Percentiles rank a stretch among this genome's conserved stretches.
phyloP scores from a whole-genome alignment of 108 stramenopile genomes.

The Fragilariopsis cylindrus region DNA sequence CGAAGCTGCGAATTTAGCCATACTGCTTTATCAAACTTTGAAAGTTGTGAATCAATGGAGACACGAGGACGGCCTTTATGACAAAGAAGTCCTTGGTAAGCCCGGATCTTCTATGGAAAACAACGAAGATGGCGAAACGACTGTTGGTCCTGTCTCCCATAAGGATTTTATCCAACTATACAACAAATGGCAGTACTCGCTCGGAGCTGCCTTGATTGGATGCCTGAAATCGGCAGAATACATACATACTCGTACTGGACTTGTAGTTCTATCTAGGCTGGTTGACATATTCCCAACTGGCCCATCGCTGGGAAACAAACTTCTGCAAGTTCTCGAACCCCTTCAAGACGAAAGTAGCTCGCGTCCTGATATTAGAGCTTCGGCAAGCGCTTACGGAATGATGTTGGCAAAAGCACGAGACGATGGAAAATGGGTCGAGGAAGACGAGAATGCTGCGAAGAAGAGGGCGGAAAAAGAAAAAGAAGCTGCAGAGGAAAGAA shows the following conservation, averaged over 20 bases:
- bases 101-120: conserved; percentile 36
- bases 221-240: conserved; percentile 81
- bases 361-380: conserved; percentile 79
- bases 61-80: conserved; percentile 72
- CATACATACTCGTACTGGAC: conserved; percentile 78
- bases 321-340: conserved; percentile 55
- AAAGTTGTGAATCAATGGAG: conserved; percentile 74
- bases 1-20: conserved; percentile 81
- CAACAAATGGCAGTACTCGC: conserved; percentile 75
- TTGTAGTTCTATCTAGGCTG: conserved; percentile 75
- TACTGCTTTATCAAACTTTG: conserved; percentile 79
- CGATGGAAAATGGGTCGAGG: conserved; percentile 86
- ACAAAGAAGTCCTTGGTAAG: conserved; percentile 63
- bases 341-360: conserved; percentile 66
- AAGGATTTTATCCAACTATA: conserved; percentile 65
- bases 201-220: conserved; percentile 65
- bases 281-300: conserved; percentile 80
- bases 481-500: conserved; percentile 56
- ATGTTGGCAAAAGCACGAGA: conserved; percentile 79
- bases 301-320: conserved; percentile 65
- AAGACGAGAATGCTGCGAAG: conserved; percentile 60
- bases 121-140: conserved; percentile 26
- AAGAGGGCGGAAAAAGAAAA: conserved; percentile 71
- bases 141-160: conserved; percentile 28
- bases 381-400: conserved; percentile 72